Evolutionary conservation across 352 stramenopile genomes (phyloP).

Genomic region (Globisporangium viniferum): DNA sequence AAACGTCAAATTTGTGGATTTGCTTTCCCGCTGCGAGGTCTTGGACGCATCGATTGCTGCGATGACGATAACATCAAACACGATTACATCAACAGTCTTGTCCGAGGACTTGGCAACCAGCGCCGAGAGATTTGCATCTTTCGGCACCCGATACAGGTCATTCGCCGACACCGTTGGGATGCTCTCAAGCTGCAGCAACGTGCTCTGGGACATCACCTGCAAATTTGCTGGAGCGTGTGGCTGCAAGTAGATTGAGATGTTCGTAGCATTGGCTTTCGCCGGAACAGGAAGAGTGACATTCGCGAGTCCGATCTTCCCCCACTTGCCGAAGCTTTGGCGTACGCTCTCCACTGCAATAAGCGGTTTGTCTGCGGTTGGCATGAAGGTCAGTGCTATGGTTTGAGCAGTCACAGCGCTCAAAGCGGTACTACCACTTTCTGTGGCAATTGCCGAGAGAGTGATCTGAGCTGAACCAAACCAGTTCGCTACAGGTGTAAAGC

Average conservation of each 20-base stretch:
- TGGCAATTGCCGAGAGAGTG: conserved; percentile 32
- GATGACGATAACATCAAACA: conserved; percentile 37
- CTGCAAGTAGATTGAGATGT: conserved; percentile 34
- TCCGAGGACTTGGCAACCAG: conserved; percentile 25
- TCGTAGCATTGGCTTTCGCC: conserved; percentile 32
- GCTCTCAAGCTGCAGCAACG: conserved; percentile 26
- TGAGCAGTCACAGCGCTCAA: conserved; percentile 17
- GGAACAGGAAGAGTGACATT: conserved; percentile 28
- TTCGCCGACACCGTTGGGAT: conserved; percentile 27
- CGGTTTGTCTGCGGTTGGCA: conserved; percentile 38
- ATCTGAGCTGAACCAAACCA: conserved; percentile 40
- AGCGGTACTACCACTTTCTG: conserved; percentile 27
- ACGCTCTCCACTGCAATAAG: conserved; percentile 34
- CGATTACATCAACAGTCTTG: conserved; percentile 25
- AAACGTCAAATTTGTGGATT: conserved; percentile 30
- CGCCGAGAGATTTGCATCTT: conserved; percentile 22
- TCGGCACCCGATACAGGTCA: conserved; percentile 33
- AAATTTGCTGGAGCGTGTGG: conserved; percentile 19
- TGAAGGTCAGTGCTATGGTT: conserved; percentile 25
- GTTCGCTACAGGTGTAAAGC: conserved; percentile 19
- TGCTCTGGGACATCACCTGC: conserved; percentile 39
- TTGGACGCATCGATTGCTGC: conserved; percentile 30
- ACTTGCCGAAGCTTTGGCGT: conserved; percentile 27
- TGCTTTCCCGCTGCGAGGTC: conserved; percentile 30
- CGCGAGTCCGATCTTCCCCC: conserved; percentile 32